Conservation (phyloP, 306 rosid genomes). For the Glycine tomentella region DNA sequence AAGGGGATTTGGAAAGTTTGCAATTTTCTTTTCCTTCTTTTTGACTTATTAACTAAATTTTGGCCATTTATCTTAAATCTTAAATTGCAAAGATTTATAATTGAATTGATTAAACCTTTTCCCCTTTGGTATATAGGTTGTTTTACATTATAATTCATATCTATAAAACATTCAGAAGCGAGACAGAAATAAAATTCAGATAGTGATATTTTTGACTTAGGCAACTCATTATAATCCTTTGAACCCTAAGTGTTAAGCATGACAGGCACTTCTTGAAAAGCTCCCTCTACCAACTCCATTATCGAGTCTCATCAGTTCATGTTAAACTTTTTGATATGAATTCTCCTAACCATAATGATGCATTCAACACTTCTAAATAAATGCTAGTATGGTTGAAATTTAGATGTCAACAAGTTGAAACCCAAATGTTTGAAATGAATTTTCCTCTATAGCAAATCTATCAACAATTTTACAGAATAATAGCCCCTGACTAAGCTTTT, state of each 20-base stretch:
- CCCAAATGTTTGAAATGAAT: background rate
- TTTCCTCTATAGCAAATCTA: constrained; percentile 33
- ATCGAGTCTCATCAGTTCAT: constrained; percentile 38
- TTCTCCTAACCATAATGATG: constrained; percentile 34
- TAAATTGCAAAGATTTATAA: constrained; percentile 6
- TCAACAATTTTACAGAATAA: constrained; percentile 30
- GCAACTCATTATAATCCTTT: constrained; percentile 26
- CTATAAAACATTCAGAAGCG: background rate
- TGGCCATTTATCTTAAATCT: background rate
- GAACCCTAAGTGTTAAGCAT: constrained; percentile 41
- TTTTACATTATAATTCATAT: background rate
- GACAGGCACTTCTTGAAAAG: constrained; percentile 31
- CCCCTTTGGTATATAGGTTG: background rate
- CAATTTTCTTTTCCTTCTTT: background rate
- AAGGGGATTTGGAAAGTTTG: background rate
- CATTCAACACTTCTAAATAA: constrained; percentile 28
- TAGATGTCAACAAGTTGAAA: constrained; percentile 33
- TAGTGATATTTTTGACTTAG: constrained; percentile 31
- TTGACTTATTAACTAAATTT: background rate
- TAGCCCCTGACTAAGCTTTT: constrained; percentile 5
- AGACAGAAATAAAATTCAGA: constrained; percentile 5
- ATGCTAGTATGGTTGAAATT: constrained; percentile 31
- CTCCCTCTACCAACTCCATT: constrained; percentile 38
- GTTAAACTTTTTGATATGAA: constrained; percentile 32
- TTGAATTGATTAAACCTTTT: background rate